Evolutionary conservation across 2,329 filamentous ascomycete species (phyloP).

Genomic region (Pseudogymnoascus sp.): DNA sequence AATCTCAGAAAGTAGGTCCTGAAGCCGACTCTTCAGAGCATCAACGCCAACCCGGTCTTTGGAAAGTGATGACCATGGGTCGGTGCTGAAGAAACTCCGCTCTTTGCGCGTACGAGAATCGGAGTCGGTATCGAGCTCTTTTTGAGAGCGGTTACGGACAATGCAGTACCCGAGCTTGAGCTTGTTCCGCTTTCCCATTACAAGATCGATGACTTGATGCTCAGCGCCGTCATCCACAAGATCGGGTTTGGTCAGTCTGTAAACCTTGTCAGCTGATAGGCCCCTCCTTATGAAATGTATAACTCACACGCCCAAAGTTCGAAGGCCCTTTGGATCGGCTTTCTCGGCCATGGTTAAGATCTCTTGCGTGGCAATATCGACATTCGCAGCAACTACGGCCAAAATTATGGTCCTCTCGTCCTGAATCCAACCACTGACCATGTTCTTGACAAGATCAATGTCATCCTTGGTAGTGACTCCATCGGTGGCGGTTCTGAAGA

Average conservation of each 20-base stretch:
- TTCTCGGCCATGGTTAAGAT: slow-evolving; percentile 18
- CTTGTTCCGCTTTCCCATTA: slow-evolving; percentile 14
- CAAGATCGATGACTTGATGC: slow-evolving; percentile 25
- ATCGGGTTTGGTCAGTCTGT: slow-evolving; percentile 47
- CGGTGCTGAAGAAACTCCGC: slow-evolving; percentile 5
- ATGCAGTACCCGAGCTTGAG: slow-evolving; percentile 17
- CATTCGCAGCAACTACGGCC: slow-evolving; percentile 18
- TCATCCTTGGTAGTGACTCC: slow-evolving; percentile 31
- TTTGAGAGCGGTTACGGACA: slow-evolving; percentile 19
- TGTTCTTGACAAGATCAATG: slow-evolving; percentile 36
- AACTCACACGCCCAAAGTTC: slow-evolving; percentile 12
- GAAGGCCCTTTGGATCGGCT: slow-evolving; percentile 6
- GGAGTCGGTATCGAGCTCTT: slow-evolving; percentile 11
- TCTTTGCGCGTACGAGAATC: background rate
- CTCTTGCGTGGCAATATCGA: slow-evolving; percentile 26
- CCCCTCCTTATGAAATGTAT: background rate
- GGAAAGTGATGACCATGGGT: slow-evolving; percentile 16
- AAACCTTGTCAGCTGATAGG: background rate
- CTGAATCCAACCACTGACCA: slow-evolving; percentile 48
- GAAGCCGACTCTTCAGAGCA: slow-evolving; percentile 15
- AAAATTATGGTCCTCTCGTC: slow-evolving; percentile 34
- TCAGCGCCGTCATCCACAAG: slow-evolving; percentile 36
- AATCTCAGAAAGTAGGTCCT: slow-evolving; percentile 13
- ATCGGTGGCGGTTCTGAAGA: slow-evolving; percentile 37
- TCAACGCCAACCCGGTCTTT: slow-evolving; percentile 16